phyloP scores from a whole-genome alignment of 768 basidiomycete genomes.

The Podaxis pistillaris region DNA sequence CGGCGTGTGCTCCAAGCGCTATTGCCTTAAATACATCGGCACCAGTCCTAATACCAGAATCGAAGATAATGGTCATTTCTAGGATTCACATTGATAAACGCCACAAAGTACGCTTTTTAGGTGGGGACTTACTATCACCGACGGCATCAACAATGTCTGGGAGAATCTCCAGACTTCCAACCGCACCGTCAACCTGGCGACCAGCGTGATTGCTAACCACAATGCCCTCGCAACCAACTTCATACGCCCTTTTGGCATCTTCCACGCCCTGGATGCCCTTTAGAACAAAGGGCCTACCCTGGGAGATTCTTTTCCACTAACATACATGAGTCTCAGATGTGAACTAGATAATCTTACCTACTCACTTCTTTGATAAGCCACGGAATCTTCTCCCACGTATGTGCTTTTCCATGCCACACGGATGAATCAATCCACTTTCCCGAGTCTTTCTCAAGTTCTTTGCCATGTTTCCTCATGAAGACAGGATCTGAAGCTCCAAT shows the following conservation, averaged over 20 bases:
- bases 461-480: constrained; percentile 45
- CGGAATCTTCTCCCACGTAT: constrained; percentile 50
- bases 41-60: constrained; percentile 52
- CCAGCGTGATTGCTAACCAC: constrained; percentile 59
- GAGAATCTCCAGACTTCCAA: constrained; percentile 47
- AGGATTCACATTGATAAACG: background rate
- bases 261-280: constrained; percentile 51
- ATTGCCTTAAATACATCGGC: constrained; percentile 57
- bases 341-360: background rate
- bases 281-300: constrained; percentile 48
- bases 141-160: constrained; percentile 52
- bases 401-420: constrained; percentile 51
- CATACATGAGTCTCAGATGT: background rate
- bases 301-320: constrained; percentile 47
- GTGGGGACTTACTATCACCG: constrained; percentile 38
- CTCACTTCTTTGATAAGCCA: constrained; percentile 44
- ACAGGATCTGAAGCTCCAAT: constrained; percentile 47
- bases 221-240: constrained; percentile 49
- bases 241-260: constrained; percentile 46
- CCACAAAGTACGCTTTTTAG: background rate
- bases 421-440: constrained; percentile 49
- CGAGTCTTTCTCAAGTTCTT: constrained; percentile 37
- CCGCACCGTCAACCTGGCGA: constrained; percentile 55
- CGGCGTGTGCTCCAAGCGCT: constrained; percentile 53
- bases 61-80: constrained; percentile 52